Conservation (phyloP, 257 asterid species). For the Lithospermum erythrorhizon region DNA sequence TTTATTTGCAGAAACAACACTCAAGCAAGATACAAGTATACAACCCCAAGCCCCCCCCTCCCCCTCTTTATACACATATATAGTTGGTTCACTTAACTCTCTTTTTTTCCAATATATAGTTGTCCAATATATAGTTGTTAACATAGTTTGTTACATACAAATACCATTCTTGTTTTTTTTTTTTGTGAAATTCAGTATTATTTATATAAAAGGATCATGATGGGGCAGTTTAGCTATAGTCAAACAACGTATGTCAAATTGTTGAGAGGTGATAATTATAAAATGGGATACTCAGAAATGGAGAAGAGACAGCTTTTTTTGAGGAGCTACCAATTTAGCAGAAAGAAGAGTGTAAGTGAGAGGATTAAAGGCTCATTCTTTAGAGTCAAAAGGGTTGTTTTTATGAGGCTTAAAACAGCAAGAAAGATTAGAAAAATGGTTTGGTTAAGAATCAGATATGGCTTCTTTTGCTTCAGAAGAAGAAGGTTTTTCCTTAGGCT, state of each 20-base stretch:
- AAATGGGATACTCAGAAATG: slow-evolving; percentile 33
- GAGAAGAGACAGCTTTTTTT: slow-evolving; percentile 74
- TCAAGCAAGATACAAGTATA: background rate
- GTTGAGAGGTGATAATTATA: slow-evolving; percentile 16
- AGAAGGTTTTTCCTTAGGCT: slow-evolving; percentile 29
- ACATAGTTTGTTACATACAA: background rate
- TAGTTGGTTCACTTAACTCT: background rate
- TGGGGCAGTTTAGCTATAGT: background rate
- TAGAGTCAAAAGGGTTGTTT: slow-evolving; percentile 41
- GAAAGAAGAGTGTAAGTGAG: slow-evolving; percentile 48
- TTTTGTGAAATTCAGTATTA: too few relatives aligned
- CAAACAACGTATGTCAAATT: too few relatives aligned
- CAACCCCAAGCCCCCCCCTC: background rate
- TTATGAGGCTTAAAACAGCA: slow-evolving; percentile 34
- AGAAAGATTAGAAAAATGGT: slow-evolving; percentile 37
- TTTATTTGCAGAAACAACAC: background rate
- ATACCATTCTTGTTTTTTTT: too few relatives aligned
- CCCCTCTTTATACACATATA: too few relatives aligned
- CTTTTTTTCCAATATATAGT: background rate
- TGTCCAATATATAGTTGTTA: background rate
- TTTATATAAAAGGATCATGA: background rate
- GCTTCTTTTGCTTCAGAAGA: slow-evolving; percentile 38
- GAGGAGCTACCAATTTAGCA: slow-evolving; percentile 74
- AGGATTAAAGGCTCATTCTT: slow-evolving; percentile 42
- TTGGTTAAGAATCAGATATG: slow-evolving; percentile 42